Evolutionary conservation across 805 yeast species (phyloP).

Genomic region (Hanseniaspora lindneri): DNA sequence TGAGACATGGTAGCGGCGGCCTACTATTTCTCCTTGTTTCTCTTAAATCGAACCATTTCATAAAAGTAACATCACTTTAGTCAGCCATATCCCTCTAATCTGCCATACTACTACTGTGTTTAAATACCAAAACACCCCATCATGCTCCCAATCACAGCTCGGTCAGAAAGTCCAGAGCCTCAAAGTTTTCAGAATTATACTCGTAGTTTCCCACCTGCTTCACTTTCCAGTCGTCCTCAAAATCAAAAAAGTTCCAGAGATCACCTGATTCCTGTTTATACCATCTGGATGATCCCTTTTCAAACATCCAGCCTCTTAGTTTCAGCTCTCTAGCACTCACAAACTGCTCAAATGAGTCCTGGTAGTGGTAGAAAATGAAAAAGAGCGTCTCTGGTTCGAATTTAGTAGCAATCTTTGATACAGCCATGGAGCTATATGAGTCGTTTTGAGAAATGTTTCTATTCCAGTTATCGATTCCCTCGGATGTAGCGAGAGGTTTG

Average conservation of each 20-base stretch:
- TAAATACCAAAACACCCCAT: too few species aligned
- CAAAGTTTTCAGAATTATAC: conserved; percentile 5
- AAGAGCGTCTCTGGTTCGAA: conserved; percentile 80
- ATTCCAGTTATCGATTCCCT: conserved; percentile 15
- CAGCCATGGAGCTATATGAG: conserved; percentile 29
- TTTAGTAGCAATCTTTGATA: conserved; percentile 54
- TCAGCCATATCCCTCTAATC: too few species aligned
- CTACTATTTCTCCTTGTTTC: too few species aligned
- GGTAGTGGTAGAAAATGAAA: conserved; percentile 77
- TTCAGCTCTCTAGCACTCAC: conserved; percentile 71
- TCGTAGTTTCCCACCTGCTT: background rate
- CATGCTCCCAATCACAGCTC: conserved; percentile 2
- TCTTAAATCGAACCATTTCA: too few species aligned
- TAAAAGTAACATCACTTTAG: too few species aligned
- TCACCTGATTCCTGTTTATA: conserved; percentile 20
- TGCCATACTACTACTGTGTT: too few species aligned
- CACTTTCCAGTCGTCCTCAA: conserved; percentile 33
- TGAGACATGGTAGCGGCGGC: too few species aligned
- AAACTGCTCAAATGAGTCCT: conserved; percentile 58
- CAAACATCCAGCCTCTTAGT: conserved; percentile 67
- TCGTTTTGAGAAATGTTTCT: conserved; percentile 19
- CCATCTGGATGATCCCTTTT: conserved; percentile 30
- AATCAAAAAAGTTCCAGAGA: conserved; percentile 75
- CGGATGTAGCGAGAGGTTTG: conserved; percentile 1
- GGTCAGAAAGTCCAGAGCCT: conserved; percentile 1